Evolutionary conservation across 148 eudicot species (phyloP).

Genomic region (Bassia scoparia): DNA sequence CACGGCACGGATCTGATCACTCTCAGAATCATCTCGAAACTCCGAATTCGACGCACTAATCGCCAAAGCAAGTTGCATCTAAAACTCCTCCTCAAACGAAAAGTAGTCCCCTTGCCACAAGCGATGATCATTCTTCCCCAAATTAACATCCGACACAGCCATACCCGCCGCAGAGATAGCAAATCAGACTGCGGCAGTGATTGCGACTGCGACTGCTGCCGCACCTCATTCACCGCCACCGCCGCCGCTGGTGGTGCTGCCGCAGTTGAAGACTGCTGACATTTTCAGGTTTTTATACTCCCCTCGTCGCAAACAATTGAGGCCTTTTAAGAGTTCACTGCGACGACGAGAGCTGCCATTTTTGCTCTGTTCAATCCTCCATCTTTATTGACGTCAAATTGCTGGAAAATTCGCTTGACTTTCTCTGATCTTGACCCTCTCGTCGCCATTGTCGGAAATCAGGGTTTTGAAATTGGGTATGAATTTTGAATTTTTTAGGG

Average conservation of each 20-base stretch:
- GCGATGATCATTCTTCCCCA: neutral
- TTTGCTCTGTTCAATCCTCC: slow-evolving; percentile 78
- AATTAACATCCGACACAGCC: neutral
- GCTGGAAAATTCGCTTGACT: slow-evolving; percentile 71
- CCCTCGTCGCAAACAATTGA: slow-evolving; percentile 82
- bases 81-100: slow-evolving; percentile 90
- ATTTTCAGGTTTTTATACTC: too few species aligned
- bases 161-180: slow-evolving; percentile 18
- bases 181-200: too few species aligned
- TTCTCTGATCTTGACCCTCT: slow-evolving; percentile 88
- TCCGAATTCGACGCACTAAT: slow-evolving; percentile 76
- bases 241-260: neutral
- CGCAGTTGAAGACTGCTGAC: slow-evolving; percentile 9
- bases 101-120: slow-evolving; percentile 43
- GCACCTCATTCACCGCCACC: neutral
- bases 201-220: slow-evolving; percentile 17
- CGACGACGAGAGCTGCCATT: slow-evolving; percentile 90
- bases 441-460: slow-evolving; percentile 45
- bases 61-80: slow-evolving; percentile 92
- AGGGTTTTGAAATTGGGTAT: slow-evolving; percentile 21
- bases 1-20: slow-evolving; percentile 54
- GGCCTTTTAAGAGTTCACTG: slow-evolving; percentile 97
- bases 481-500: neutral
- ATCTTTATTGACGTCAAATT: slow-evolving; percentile 75
- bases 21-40: slow-evolving; percentile 38